These are phyloP conservation scores for Cladophialophora yegresii DNA, from an alignment of 2,329 filamentous ascomycete genomes.

Conservation along the genomic window DNA sequence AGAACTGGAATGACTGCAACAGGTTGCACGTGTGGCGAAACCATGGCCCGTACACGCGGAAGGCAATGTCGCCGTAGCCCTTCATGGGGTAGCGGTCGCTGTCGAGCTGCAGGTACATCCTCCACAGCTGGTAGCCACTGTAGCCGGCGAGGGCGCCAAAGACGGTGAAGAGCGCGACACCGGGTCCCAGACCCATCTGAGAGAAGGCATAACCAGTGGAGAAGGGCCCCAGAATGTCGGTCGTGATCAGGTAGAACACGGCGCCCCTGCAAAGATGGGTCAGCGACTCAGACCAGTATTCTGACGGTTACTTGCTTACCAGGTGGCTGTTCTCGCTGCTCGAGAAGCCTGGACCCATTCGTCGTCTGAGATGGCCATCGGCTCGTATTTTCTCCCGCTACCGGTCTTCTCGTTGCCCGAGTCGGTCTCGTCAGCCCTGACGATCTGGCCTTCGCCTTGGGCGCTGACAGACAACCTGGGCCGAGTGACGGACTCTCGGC, in stretches of 20 bases:
- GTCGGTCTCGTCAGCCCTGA: conserved; percentile 15
- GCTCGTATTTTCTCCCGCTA: conserved; percentile 32
- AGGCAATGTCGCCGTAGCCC: conserved; percentile 47
- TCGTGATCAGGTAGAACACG: conserved; percentile 46
- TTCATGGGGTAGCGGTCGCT: conserved; percentile 46
- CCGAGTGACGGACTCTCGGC: conserved; percentile 13
- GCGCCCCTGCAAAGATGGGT: conserved; percentile 24
- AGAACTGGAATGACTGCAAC: conserved; percentile 46
- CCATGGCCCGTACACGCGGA: conserved; percentile 44
- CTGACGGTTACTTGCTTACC: no score
- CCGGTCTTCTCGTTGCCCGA: conserved; percentile 26
- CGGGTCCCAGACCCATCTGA: conserved; percentile 30
- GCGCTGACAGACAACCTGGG: conserved; percentile 29
- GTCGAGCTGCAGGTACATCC: conserved; percentile 47
- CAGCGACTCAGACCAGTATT: no score
- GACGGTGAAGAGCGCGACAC: conserved; percentile 38
- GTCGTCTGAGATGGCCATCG: conserved; percentile 42
- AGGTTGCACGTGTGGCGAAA: conserved; percentile 45
- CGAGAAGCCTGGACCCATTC: conserved; percentile 54
- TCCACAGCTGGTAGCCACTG: conserved; percentile 46
- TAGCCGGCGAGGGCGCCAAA: conserved; percentile 39
- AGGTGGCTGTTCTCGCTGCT: conserved; percentile 49
- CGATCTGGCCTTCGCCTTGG: conserved; percentile 22
- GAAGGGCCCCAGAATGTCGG: conserved; percentile 42
- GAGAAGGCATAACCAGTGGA: conserved; percentile 35